phyloP scores from a whole-genome alignment of 208 protist species.

The Trypanosoma vivax region DNA sequence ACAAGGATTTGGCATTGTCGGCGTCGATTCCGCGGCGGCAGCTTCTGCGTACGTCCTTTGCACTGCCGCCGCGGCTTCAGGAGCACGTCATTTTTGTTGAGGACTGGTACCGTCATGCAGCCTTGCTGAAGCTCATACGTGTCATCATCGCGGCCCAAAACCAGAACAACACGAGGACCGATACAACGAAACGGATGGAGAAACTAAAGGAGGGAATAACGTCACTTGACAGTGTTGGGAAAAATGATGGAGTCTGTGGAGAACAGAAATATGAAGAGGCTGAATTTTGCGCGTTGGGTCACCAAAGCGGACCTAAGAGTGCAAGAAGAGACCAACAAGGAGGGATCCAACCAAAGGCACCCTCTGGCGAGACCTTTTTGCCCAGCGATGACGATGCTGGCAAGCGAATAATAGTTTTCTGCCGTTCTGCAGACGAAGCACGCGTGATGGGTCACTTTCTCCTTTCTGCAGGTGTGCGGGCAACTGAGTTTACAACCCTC shows the following conservation, averaged over 20 bases:
- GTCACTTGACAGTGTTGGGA: neutral
- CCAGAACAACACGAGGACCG: too few species aligned
- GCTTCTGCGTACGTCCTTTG: slow-evolving; percentile 54
- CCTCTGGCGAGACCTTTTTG: slow-evolving; percentile 26
- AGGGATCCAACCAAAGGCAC: neutral
- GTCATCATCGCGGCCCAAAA: slow-evolving; percentile 28
- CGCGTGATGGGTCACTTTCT: slow-evolving; percentile 86
- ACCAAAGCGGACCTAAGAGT: neutral
- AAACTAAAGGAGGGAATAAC: slow-evolving; percentile 1
- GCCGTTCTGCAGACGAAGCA: slow-evolving; percentile 80
- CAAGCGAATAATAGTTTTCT: slow-evolving; percentile 74
- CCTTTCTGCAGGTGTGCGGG: slow-evolving; percentile 49
- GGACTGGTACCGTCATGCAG: slow-evolving; percentile 72
- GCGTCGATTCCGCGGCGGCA: slow-evolving; percentile 7
- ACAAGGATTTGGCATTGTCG: slow-evolving; percentile 3
- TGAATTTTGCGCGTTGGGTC: slow-evolving; percentile 4
- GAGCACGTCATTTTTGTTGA: slow-evolving; percentile 83
- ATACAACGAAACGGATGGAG: slow-evolving; percentile 4
- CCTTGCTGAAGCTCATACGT: slow-evolving; percentile 77
- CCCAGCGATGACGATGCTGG: slow-evolving; percentile 47
- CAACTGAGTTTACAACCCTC: slow-evolving; percentile 83
- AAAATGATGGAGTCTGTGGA: slow-evolving; percentile 5
- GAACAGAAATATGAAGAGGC: slow-evolving; percentile 19
- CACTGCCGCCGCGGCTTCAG: slow-evolving; percentile 75
- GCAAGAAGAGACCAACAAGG: too few species aligned